Base-by-base conservation (phyloP, 495 filamentous ascomycete genomes). In the Aspergillus wentii region DNA sequence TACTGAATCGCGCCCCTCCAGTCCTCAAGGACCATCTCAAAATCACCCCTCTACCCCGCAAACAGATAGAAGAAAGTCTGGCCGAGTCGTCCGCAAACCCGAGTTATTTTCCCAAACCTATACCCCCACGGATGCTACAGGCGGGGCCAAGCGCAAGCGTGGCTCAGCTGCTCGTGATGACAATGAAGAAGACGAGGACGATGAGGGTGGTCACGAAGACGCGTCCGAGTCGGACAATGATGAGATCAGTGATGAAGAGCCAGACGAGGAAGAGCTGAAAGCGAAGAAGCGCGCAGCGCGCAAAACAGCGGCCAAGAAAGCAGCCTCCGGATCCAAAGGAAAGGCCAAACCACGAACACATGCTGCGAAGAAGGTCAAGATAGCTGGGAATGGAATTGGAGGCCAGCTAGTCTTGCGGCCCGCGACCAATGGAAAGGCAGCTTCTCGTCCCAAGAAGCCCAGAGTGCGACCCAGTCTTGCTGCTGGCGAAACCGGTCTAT, bases 61-160 rank as follows among this genome's bases (percentile, higher is more conserved):
- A 46, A 71, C 78, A 59, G 71, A 72, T 64, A 54, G 83, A 56
- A 79, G 89, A 57, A 85, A 85, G 52, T 94, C 88, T 32, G 85
- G 85, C 67, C 85, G 89, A 64, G 79, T 81, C 63, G 76, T 80
- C 44, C 86, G 82, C 47, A 80, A 76, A 43, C 86, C 86, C 34
- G 74, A 79, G 49, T 73, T 80, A 28, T 86, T 80, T 62, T 72
- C 69, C 4, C 57, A 72, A 34, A 71, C 48, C 17, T 52, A 51
- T 22, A 53, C 62, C 43, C 57, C 57, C 30, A 42, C 45, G 26
- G n/a, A n/a, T n/a, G 60, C 49, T 9, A 36, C 64, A 14, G 54
- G 61, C 30, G 56, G 59, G 17, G 55, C 59, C 21, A 82, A 82
- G 56, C 71, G 78, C 41, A 81, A 81, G 54, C 76, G 79, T 29